Conservation (phyloP, 2,329 filamentous ascomycete species). For the Monilinia vaccinii-corymbosi region DNA sequence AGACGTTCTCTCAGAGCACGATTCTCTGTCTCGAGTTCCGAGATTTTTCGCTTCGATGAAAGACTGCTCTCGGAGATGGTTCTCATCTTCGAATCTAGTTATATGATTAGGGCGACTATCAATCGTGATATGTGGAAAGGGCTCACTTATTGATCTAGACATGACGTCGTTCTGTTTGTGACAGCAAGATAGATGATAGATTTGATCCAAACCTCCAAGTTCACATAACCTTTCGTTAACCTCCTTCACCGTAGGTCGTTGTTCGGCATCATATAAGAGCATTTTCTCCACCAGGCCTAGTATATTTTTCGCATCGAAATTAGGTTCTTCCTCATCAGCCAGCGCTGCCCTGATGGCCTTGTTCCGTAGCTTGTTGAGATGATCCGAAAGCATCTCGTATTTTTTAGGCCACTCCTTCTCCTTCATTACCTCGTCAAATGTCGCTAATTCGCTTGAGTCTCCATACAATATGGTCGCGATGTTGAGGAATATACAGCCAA, state of each 20-base stretch:
- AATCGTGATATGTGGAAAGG: no score
- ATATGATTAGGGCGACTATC: neutral
- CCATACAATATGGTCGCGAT: conserved; percentile 38
- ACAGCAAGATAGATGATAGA: conserved; percentile 39
- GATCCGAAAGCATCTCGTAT: conserved; percentile 16
- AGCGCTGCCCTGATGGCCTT: conserved; percentile 13
- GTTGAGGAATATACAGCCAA: conserved; percentile 38
- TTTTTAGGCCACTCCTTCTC: conserved; percentile 31
- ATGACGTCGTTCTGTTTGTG: conserved; percentile 31
- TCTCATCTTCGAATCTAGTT: conserved; percentile 18
- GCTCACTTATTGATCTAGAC: conserved; percentile 31
- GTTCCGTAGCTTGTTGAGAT: conserved; percentile 13
- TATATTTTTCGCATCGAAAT: conserved; percentile 31
- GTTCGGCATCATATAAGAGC: conserved; percentile 40
- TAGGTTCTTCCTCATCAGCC: conserved; percentile 14
- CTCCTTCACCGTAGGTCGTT: conserved; percentile 41
- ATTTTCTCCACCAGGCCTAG: conserved; percentile 40
- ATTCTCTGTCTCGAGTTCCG: conserved; percentile 12
- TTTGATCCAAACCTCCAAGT: conserved; percentile 39
- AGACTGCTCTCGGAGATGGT: conserved; percentile 10
- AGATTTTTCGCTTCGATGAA: conserved; percentile 2
- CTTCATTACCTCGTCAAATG: conserved; percentile 33
- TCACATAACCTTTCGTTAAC: conserved; percentile 40
- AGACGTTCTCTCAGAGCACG: conserved; percentile 15
- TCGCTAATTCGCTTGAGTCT: conserved; percentile 27